phyloP scores from a whole-genome alignment of 208 protist genomes.

The Trichomonas gallinae region DNA sequence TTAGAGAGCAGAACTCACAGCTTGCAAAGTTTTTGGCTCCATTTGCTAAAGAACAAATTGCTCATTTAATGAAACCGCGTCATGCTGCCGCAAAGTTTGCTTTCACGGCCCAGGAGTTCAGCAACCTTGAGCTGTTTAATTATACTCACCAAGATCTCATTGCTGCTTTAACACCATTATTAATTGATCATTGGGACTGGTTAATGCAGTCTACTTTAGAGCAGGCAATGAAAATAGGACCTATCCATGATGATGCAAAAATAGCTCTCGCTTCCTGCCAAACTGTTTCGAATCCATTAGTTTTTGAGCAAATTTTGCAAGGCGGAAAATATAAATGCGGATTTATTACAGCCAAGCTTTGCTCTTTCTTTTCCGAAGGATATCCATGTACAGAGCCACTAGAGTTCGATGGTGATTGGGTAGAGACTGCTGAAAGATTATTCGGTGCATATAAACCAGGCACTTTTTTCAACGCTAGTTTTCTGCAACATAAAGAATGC shows the following conservation, averaged over 20 bases:
- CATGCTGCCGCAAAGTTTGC: neutral
- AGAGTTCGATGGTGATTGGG: neutral
- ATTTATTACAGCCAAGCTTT: neutral
- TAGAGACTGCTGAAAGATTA: neutral
- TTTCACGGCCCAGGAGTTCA: neutral
- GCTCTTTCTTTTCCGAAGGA: neutral
- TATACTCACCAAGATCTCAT: neutral
- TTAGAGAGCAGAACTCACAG: neutral
- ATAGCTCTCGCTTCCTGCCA: neutral
- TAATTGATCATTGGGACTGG: neutral
- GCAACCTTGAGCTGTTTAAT: neutral
- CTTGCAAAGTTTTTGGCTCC: neutral
- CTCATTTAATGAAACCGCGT: neutral
- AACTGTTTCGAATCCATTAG: neutral
- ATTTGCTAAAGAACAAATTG: neutral
- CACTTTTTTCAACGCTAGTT: neutral
- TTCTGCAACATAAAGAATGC: neutral
- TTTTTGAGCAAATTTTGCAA: neutral
- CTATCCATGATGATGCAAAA: neutral
- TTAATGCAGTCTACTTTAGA: neutral
- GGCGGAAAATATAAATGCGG: neutral
- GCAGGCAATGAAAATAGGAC: neutral
- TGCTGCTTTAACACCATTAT: neutral
- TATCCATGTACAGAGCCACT: neutral
- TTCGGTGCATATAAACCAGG: neutral